Evolutionary conservation across 2,329 filamentous ascomycete genomes (phyloP).

Genomic region (Xylariales sp.): DNA sequence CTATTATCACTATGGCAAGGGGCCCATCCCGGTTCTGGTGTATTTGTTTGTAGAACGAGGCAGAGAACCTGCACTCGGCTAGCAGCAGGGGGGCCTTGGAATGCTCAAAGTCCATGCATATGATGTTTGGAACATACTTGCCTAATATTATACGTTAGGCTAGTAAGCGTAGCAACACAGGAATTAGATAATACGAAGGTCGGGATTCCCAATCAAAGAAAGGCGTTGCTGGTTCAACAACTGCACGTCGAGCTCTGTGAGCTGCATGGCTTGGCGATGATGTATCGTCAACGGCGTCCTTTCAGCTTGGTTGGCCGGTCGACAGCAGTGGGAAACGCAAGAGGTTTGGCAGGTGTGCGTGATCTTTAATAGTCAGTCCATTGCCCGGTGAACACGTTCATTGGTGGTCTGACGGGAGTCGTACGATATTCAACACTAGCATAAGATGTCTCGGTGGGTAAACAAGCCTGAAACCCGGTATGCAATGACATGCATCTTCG

Average conservation of each 20-base stretch:
- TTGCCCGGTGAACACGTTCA: background rate
- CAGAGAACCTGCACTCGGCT: background rate
- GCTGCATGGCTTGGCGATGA: background rate
- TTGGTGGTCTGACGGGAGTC: constrained; percentile 13
- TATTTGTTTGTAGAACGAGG: background rate
- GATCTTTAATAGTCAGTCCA: constrained; percentile 3
- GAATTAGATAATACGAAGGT: no score
- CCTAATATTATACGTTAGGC: no score
- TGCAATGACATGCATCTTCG: constrained; percentile 7
- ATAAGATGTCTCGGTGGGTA: background rate
- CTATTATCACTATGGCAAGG: background rate
- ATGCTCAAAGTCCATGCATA: background rate
- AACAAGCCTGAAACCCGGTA: constrained; percentile 7
- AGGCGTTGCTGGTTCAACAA: no score
- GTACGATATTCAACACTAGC: constrained; percentile 9
- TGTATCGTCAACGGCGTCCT: background rate
- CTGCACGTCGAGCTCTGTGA: no score
- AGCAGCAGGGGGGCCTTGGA: no score
- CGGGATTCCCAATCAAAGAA: no score
- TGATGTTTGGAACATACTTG: background rate
- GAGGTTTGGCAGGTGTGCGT: background rate
- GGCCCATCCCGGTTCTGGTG: background rate
- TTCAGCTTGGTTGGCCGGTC: constrained; percentile 14
- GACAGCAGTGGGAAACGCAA: constrained; percentile 7
- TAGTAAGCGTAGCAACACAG: no score